Base-by-base conservation (phyloP, 2,329 filamentous ascomycete genomes). In the Fusarium sterilihyphosum region DNA sequence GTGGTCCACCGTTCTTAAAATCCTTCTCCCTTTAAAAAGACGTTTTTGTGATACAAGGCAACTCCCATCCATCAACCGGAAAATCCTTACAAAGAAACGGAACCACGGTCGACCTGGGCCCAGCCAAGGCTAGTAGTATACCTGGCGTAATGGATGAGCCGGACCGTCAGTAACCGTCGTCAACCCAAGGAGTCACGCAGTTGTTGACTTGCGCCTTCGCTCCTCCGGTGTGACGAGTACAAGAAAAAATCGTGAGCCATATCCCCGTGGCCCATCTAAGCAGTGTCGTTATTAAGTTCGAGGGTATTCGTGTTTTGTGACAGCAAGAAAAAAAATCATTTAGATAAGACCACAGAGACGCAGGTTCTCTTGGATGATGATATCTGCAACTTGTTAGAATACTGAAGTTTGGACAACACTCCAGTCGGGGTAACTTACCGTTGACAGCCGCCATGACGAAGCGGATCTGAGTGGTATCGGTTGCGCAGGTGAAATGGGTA, bases 391-490 rank as follows among this genome's bases (percentile, higher is more conserved):
- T 20, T 11, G 80, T 92, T 85, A 91, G 86, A 64, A 38, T 8
- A 54, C 20, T 73, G 44, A 26, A 31, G 29, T 18, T 18, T 31
- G 11, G 20, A 3, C 8, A 31, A 41, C 11, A 40, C 24, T 17
- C 35, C 8, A 52, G 56, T 49, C 9, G 37, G 11, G 14, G 14
- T 4, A 53, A 83, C 92, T 81, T 89, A 98, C 95, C 95, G 86
- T 99, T 99, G 81, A 99, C 96, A 78, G 96, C 96, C 72, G 96
- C 95, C 96, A 99, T 99, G 85, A 99, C 96, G 88, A 99, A 98
- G 82, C 96, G 92, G 80, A 99, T 99, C 85, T 99, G 96, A 80
- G 96, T 98, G 38, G 96, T 99, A 83, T 99, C 96, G 56, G 96
- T 99, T 71, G 96, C 96, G 83, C 96, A 98, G 58, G 96, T 99